Conservation (phyloP, 2,329 filamentous ascomycete genomes). For the Neobulgaria alba region DNA sequence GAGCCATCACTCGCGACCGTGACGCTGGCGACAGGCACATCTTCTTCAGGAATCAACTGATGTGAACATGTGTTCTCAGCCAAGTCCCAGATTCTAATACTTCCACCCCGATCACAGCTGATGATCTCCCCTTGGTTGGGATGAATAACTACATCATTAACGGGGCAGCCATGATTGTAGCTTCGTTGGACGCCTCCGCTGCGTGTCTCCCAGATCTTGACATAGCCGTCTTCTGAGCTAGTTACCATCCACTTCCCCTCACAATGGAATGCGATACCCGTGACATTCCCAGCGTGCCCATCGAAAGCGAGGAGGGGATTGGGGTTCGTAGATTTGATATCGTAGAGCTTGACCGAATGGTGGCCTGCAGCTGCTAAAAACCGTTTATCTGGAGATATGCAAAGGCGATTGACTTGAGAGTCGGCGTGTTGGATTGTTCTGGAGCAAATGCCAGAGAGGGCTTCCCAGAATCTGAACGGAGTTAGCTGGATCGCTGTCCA, state of each 20-base stretch:
- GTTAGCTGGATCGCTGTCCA: no score
- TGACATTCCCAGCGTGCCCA: conserved; percentile 92
- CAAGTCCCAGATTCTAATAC: conserved; percentile 91
- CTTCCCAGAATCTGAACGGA: conserved; percentile 94
- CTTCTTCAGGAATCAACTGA: conserved; percentile 91
- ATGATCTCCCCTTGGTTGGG: conserved; percentile 98
- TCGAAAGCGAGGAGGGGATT: conserved; percentile 90
- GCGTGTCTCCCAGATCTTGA: conserved; percentile 29
- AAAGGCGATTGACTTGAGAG: conserved; percentile 95
- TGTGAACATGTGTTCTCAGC: conserved; percentile 96
- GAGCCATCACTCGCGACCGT: conserved; percentile 93
- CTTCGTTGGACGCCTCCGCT: conserved; percentile 65
- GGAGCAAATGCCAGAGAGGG: conserved; percentile 92
- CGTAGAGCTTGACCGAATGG: conserved; percentile 91
- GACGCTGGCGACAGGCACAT: conserved; percentile 86
- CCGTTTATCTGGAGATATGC: conserved; percentile 96
- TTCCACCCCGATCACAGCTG: conserved; percentile 86
- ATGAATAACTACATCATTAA: conserved; percentile 98
- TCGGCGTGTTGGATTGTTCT: conserved; percentile 97
- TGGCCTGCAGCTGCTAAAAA: conserved; percentile 70
- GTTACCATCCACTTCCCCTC: conserved; percentile 99
- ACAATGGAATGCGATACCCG: conserved; percentile 94
- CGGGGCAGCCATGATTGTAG: conserved; percentile 80
- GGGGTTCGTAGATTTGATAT: conserved; percentile 97
- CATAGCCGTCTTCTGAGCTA: conserved; percentile 78